Percentiles rank a stretch among this genome's conserved stretches.
These are phyloP conservation scores for Mercurialis annua DNA, from an alignment of 345 rosid genomes.

Conservation along the genomic window DNA sequence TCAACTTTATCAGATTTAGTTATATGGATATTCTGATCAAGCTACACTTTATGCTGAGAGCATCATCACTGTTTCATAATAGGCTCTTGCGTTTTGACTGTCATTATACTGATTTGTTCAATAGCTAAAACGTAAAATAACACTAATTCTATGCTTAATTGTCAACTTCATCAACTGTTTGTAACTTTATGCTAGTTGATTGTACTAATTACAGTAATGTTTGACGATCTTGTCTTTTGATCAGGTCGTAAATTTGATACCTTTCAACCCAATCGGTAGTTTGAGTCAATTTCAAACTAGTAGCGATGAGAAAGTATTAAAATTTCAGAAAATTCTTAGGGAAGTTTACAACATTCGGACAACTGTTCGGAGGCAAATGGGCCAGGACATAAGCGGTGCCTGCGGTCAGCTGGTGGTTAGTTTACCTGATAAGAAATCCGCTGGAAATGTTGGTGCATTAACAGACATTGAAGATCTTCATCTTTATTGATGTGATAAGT, in stretches of 20 bases:
- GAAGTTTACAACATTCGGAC: constrained; percentile 72
- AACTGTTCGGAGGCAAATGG: constrained; percentile 83
- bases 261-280: constrained; percentile 83
- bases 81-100: not conserved
- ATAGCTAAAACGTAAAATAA: not conserved
- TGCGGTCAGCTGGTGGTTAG: constrained; percentile 92
- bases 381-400: constrained; percentile 90
- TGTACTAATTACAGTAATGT: not conserved
- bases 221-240: constrained; percentile 14
- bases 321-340: constrained; percentile 79
- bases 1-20: not conserved
- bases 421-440: constrained; percentile 40
- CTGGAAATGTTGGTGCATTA: constrained; percentile 26
- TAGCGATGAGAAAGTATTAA: constrained; percentile 48
- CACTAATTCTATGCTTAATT: too few species aligned
- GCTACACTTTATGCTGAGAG: not conserved
- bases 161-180: not conserved
- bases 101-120: not conserved
- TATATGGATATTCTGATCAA: not conserved
- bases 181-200: not conserved
- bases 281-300: constrained; percentile 66
- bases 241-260: constrained; percentile 93
- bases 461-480: constrained; percentile 91
- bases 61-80: too few species aligned
- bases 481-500: constrained; percentile 25